Percentiles rank a stretch among this genome's conserved stretches.
These are phyloP conservation scores for Posidonia australis DNA, from an alignment of 106 monocot genomes.

Conservation along the genomic window DNA sequence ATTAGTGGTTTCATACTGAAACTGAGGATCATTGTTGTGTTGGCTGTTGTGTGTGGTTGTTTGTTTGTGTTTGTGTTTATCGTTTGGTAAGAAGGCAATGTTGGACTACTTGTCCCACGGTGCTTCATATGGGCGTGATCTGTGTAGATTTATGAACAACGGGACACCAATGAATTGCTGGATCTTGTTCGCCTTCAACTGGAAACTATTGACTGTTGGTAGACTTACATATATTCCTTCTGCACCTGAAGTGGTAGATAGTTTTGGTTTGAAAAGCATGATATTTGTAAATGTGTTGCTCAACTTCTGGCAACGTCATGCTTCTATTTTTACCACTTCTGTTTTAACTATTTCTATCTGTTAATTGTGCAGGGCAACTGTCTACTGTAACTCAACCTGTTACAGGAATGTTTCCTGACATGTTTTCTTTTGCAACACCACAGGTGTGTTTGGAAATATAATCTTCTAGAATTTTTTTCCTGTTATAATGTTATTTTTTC, in stretches of 20 bases:
- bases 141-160: constrained; percentile 66
- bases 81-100: constrained; percentile 81
- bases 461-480: too few relatives aligned
- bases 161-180: constrained; percentile 57
- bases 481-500: not conserved
- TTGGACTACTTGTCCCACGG: constrained; percentile 63
- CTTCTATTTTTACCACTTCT: too few relatives aligned
- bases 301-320: not conserved
- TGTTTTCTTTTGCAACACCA: constrained; percentile 30
- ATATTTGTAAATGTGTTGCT: not conserved
- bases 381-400: constrained; percentile 35
- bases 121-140: constrained; percentile 75
- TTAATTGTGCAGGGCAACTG: constrained; percentile 57
- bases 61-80: constrained; percentile 72
- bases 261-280: not conserved
- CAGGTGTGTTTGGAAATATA: constrained; percentile 34
- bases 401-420: constrained; percentile 61
- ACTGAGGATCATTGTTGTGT: constrained; percentile 68
- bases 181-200: constrained; percentile 62
- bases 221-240: constrained; percentile 42
- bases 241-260: constrained; percentile 14
- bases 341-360: constrained; percentile 4
- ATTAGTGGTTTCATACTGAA: constrained; percentile 14
- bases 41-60: constrained; percentile 71
- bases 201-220: constrained; percentile 43